phyloP scores from a whole-genome alignment of 139 green algal genomes.

The Zygnema circumcarinatum region DNA sequence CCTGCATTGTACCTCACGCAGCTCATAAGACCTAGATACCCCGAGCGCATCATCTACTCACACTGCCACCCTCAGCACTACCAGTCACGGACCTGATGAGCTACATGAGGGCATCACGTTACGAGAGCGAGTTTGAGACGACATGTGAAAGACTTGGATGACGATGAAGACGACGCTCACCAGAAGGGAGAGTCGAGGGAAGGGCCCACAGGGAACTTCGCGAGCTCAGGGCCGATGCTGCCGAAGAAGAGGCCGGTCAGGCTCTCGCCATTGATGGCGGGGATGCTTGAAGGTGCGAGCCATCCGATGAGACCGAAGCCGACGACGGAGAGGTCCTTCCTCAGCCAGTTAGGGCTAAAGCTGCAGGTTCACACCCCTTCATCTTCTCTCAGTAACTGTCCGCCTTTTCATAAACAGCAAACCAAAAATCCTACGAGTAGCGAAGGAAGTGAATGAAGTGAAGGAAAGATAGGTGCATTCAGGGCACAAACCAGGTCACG shows the following conservation, averaged over 20 bases:
- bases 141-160: no score
- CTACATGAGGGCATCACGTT: no score
- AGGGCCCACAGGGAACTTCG: constrained; percentile 45
- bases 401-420: constrained; percentile 3
- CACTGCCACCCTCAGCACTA: no score
- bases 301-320: constrained; percentile 48
- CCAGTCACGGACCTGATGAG: no score
- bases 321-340: constrained; percentile 39
- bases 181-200: constrained; percentile 47
- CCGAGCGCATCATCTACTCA: no score
- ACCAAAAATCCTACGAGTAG: no score
- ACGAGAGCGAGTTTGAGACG: no score
- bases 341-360: constrained; percentile 42
- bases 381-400: constrained; percentile 1
- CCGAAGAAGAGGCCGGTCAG: constrained; percentile 57
- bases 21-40: no score
- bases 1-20: no score
- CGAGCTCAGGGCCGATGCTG: constrained; percentile 48
- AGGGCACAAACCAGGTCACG: constrained; percentile 28
- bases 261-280: constrained; percentile 41
- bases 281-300: constrained; percentile 48
- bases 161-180: no score
- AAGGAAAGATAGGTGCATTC: neutral
- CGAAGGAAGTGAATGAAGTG: no score
- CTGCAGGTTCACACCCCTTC: neutral